These are phyloP conservation scores for Xylaria longipes DNA, from an alignment of 495 filamentous ascomycete species.

Conservation along the genomic window DNA sequence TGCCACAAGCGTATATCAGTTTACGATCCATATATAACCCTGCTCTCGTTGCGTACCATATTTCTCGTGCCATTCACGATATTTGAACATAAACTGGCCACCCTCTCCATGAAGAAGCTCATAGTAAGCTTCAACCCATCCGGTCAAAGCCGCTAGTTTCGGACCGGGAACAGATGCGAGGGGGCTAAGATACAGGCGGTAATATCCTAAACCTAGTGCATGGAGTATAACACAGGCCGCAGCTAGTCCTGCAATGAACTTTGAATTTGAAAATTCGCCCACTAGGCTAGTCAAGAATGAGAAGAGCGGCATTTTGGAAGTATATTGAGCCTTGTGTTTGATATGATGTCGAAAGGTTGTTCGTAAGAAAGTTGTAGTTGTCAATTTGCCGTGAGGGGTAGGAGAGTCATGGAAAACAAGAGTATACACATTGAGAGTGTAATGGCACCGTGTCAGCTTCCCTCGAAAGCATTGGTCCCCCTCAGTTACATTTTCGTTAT, in stretches of 20 bases:
- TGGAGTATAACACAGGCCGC: neutral
- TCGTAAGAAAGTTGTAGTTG: neutral
- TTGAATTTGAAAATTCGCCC: neutral
- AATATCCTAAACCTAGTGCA: neutral
- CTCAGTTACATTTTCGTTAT: neutral
- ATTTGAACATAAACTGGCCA: constrained; percentile 47
- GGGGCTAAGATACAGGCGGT: constrained; percentile 2
- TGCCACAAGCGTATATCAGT: neutral
- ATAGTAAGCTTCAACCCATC: constrained; percentile 56
- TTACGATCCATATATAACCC: too few species aligned
- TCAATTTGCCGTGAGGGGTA: neutral
- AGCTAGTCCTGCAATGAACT: neutral
- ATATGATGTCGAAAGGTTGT: neutral
- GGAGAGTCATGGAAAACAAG: neutral
- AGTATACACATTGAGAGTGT: neutral
- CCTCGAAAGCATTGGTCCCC: neutral
- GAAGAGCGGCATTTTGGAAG: neutral
- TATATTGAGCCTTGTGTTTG: neutral
- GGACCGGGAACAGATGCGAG: constrained; percentile 48
- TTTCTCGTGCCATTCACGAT: constrained; percentile 54
- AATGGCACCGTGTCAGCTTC: neutral
- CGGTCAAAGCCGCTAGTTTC: constrained; percentile 51
- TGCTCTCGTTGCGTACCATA: constrained; percentile 46
- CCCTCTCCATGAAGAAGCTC: constrained; percentile 43
- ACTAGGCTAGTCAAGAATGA: neutral